A percentile compares a stretch with the other conserved stretches of the same genome.
Evolutionary conservation across 352 stramenopile genomes (phyloP).

Genomic region (Peronospora belbahrii): DNA sequence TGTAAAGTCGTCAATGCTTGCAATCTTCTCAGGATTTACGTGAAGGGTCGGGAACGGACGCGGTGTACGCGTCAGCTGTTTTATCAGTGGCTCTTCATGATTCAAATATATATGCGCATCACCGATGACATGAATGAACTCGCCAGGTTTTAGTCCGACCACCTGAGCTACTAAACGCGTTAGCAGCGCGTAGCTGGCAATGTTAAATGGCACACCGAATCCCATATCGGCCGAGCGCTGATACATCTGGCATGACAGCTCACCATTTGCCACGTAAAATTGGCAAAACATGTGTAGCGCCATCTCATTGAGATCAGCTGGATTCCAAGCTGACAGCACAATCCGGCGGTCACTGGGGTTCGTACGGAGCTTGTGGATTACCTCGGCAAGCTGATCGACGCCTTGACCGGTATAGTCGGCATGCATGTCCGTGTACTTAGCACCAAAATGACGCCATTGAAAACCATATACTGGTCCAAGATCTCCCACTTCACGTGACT

Average conservation of each 20-base stretch:
- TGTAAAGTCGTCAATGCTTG: conserved; percentile 92
- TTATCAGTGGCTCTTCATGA: conserved; percentile 95
- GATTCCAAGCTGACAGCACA: conserved; percentile 99
- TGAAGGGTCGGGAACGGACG: conserved; percentile 92
- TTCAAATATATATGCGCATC: conserved; percentile 99
- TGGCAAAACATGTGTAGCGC: conserved; percentile 99
- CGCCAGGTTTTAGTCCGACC: conserved; percentile 87
- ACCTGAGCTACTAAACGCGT: conserved; percentile 96
- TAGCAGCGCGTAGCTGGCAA: conserved; percentile 97
- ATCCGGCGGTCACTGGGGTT: conserved; percentile 97
- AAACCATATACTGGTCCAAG: conserved; percentile 96
- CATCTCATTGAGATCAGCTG: conserved; percentile 94
- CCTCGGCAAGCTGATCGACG: conserved; percentile 97
- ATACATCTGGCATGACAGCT: conserved; percentile 95
- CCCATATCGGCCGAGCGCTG: conserved; percentile 99
- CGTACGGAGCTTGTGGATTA: conserved; percentile 96
- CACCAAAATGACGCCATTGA: conserved; percentile 99
- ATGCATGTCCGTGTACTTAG: conserved; percentile 97
- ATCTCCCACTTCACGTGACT: conserved; percentile 94
- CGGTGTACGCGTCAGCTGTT: conserved; percentile 92
- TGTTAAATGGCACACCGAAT: conserved; percentile 99
- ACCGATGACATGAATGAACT: conserved; percentile 98
- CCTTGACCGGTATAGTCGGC: conserved; percentile 96
- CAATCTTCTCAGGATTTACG: conserved; percentile 82
- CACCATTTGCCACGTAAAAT: conserved; percentile 83